Base-by-base conservation (phyloP, 2,329 filamentous ascomycete genomes). In the Cercospora canescens region DNA sequence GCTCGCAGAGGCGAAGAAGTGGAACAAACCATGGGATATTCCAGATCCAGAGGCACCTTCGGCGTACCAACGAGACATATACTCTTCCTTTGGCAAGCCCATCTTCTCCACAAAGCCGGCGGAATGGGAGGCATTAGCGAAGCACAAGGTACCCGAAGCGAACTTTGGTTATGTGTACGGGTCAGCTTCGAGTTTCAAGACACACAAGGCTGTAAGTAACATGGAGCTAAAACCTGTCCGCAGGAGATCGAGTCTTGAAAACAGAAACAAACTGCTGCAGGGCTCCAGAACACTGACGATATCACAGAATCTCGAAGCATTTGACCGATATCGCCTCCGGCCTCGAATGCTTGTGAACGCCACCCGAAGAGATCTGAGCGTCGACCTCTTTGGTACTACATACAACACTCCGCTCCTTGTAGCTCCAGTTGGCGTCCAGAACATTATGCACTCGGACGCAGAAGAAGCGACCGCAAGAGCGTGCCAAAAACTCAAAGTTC, bases 371-470 rank as follows among this genome's bases (percentile, higher is more conserved):
- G 67, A 72, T 39, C n/a, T 71, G 12, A 63, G 68, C 9, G 68
- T 72, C 0, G 63, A 71, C 12, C 35, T 80, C 4, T 72, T 81
- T 41, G 83, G 82, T 1, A 76, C 78, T 35, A 76, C 77, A 54
- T 81, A 85, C 57, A 76, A 80, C 3, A 81, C 78, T 16, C 88
- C 88, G 0, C 70, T 91, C 1, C 74, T 91, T 1, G 85, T 90
- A 73, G 89, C 89, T 1, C 90, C 90, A 0, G 82, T 93, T 1
- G 90, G 91, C 0, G 88, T 91, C 0, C 89, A 92, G 71, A 81
- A 81, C 1, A 87, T 91, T 34, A 88, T 90, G 73, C 89, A 93
- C 70, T 75, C 80, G 0, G 87, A 91, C 70, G 86, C 83, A 14
- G 90, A 93, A 72, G 81, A 84, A 1, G 89, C 88, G 0, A 84